phyloP scores from a whole-genome alignment of 306 rosid species.

The Glycine tomentella region DNA sequence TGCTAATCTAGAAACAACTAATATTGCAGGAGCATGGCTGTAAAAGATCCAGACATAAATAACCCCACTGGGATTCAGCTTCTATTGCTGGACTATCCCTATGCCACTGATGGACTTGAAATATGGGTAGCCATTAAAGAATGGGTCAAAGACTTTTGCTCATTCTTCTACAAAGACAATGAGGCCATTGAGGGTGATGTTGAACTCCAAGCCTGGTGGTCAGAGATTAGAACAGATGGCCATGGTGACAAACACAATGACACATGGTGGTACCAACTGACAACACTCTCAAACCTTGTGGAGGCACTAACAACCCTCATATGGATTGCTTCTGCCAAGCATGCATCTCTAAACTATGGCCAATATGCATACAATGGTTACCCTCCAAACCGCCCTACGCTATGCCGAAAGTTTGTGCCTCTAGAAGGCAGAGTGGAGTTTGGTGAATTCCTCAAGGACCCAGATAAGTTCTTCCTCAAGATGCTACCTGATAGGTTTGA shows the following conservation, averaged over 20 bases:
- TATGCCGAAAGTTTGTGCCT: constrained; percentile 65
- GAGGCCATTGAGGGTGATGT: constrained; percentile 56
- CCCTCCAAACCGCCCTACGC: constrained; percentile 66
- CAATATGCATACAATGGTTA: constrained; percentile 67
- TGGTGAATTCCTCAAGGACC: constrained; percentile 71
- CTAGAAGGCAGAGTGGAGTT: constrained; percentile 69
- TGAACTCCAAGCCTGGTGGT: constrained; percentile 83
- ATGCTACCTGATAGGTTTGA: constrained; percentile 68
- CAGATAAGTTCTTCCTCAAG: constrained; percentile 60
- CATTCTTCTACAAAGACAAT: constrained; percentile 65
- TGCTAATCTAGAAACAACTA: neutral
- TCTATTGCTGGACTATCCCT: constrained; percentile 73
- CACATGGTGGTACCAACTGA: constrained; percentile 63
- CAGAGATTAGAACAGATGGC: constrained; percentile 65
- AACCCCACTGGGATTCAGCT: constrained; percentile 69
- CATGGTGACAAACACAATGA: constrained; percentile 65
- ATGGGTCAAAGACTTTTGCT: constrained; percentile 72
- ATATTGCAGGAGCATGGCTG: constrained; percentile 69
- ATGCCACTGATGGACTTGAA: constrained; percentile 78
- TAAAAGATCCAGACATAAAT: constrained; percentile 51
- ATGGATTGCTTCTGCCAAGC: constrained; percentile 76
- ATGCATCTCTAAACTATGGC: constrained; percentile 71
- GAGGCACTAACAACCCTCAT: constrained; percentile 70
- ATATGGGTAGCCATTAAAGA: constrained; percentile 76
- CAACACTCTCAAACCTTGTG: constrained; percentile 57